Base-by-base conservation (phyloP, 352 stramenopile species). In the Pythium brassicae region DNA sequence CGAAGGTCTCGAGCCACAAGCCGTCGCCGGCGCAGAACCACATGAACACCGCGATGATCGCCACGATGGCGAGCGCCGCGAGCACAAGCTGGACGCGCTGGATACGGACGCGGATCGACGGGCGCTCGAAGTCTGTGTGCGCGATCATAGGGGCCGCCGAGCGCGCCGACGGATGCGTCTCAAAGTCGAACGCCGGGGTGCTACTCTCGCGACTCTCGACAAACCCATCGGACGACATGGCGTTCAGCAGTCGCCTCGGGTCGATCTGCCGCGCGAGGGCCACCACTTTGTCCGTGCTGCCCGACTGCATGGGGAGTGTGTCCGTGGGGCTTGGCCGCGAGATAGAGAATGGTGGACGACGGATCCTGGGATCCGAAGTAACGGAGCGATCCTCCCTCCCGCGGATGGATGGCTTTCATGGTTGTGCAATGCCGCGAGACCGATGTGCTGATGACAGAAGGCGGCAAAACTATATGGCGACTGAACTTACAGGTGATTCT, bases 11-110 rank as follows among this genome's bases (percentile, higher is more conserved):
- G 46, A 52, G 11, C 8, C 26, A 14, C 27, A 52, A 4, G 15
- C 46, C 46, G 46, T 52, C 44, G 44, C 44, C 44, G 4, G 17
- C n/a, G 40, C 40, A 45, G 40, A 45, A 20, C 17, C 17, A 45
- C 40, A 45, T 45, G 40, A 45, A 20, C 40, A 8, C 40, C 4
- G 40, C 40, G 40, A 45, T 25, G 40, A 20, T 10, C n/a, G 40
- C 40, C 1, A 45, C 40, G 19, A 45, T n/a, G 17, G n/a, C 40
- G 40, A 45, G 17, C 40, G 40, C 11, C 5, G 5, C 10, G 4
- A 25, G 19, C 19, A 45, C 6, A 1, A 45, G 40, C 1, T 20
- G n/a, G 17, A 20, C 40, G 40, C 40, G 40, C n/a, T 15, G 40
- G 19, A 45, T 45, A 4, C 20, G 19, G 6, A 45, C 7, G 19